A percentile compares a stretch with the other conserved stretches of the same genome.
Conservation (phyloP, 139 green algal species). For the Mesotaenium endlicherianum region DNA sequence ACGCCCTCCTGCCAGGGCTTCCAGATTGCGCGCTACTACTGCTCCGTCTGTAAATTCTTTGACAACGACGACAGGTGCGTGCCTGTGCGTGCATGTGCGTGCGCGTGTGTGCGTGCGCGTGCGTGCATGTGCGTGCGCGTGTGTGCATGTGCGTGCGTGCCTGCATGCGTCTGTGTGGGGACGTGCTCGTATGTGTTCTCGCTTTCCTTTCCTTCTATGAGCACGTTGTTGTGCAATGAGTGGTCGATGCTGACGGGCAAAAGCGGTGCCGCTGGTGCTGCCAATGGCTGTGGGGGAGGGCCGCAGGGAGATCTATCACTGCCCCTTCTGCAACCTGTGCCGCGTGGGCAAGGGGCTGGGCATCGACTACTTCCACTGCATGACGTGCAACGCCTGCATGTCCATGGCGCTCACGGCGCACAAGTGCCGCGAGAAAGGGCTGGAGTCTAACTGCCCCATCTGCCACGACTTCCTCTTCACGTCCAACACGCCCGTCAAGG, state of each 20-base stretch:
- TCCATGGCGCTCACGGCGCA: slow-evolving; percentile 77
- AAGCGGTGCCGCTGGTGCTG: too few species aligned
- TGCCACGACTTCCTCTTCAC: slow-evolving; percentile 95
- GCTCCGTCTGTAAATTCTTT: slow-evolving; percentile 93
- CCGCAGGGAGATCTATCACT: slow-evolving; percentile 91
- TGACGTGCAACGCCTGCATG: slow-evolving; percentile 98
- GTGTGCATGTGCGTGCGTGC: background rate
- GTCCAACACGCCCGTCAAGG: slow-evolving; percentile 64
- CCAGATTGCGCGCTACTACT: slow-evolving; percentile 90
- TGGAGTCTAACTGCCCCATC: slow-evolving; percentile 88
- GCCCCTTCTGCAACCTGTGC: slow-evolving; percentile 98
- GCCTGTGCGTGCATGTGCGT: background rate
- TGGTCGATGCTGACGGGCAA: too few species aligned
- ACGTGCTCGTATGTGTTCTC: background rate
- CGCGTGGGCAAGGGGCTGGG: slow-evolving; percentile 74
- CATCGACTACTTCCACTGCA: slow-evolving; percentile 96
- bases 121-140: too few species aligned
- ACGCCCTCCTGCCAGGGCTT: slow-evolving; percentile 58
- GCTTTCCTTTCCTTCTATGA: background rate
- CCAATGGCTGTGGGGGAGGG: background rate
- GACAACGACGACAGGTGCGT: slow-evolving; percentile 67
- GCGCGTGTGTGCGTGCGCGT: too few species aligned
- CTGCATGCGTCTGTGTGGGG: background rate
- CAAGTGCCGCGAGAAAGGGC: slow-evolving; percentile 79
- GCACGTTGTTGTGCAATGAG: too few species aligned